A percentile compares a stretch with the other conserved stretches of the same genome.
phyloP scores from a whole-genome alignment of 176 grass and related monocot genomes.

The barley (Hordeum vulgare) region DNA sequence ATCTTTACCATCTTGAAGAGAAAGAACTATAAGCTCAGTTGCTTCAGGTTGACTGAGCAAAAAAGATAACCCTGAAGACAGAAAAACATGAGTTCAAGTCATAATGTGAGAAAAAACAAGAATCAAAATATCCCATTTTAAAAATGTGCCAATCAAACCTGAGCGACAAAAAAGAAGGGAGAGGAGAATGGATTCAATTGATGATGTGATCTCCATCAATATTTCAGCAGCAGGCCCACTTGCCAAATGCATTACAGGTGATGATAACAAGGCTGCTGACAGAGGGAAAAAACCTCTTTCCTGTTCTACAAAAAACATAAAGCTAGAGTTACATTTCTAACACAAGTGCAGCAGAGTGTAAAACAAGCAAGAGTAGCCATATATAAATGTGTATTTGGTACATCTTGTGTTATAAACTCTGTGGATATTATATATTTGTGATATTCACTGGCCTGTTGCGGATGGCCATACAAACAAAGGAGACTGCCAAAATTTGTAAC shows the following conservation, averaged over 20 bases:
- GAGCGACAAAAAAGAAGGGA: slow-evolving; percentile 86
- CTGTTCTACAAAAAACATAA: slow-evolving; percentile 41
- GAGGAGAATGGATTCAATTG: slow-evolving; percentile 73
- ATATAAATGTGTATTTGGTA: neutral
- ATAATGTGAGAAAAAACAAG: slow-evolving; percentile 11
- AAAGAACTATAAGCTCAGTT: slow-evolving; percentile 80
- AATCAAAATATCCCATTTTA: slow-evolving; percentile 11
- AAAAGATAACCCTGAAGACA: slow-evolving; percentile 72
- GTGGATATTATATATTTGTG: neutral
- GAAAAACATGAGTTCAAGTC: neutral
- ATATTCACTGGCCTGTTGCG: neutral
- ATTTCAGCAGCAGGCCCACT: slow-evolving; percentile 45
- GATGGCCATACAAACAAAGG: neutral
- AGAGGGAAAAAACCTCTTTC: slow-evolving; percentile 83
- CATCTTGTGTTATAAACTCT: neutral
- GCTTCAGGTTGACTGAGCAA: slow-evolving; percentile 84
- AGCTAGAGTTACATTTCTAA: slow-evolving; percentile 16
- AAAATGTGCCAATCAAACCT: slow-evolving; percentile 39
- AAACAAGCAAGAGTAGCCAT: neutral
- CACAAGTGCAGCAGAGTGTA: neutral
- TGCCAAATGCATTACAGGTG: slow-evolving; percentile 45
- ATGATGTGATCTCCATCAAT: slow-evolving; percentile 73
- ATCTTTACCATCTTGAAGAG: slow-evolving; percentile 78
- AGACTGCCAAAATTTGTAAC: neutral
- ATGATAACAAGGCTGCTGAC: slow-evolving; percentile 79